phyloP scores from a whole-genome alignment of 2,329 filamentous ascomycete genomes.

The Beauveria scarabaeidicola region DNA sequence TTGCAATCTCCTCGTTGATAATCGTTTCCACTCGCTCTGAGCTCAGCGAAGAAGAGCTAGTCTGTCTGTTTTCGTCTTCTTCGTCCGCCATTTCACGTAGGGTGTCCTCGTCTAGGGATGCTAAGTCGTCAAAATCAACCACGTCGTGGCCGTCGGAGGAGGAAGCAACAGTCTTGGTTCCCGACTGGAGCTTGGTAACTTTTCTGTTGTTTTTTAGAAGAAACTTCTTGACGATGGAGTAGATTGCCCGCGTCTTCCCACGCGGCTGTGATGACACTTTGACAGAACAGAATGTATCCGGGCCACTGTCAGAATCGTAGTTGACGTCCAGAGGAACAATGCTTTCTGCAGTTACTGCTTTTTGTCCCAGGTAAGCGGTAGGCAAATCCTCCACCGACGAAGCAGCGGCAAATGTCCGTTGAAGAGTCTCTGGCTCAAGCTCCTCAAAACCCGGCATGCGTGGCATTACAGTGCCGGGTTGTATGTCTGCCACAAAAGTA shows the following conservation, averaged over 20 bases:
- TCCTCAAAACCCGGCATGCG: slow-evolving; percentile 8
- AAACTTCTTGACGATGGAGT: slow-evolving; percentile 31
- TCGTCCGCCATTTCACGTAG: slow-evolving; percentile 55
- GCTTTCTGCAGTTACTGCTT: slow-evolving; percentile 18
- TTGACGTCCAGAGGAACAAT: slow-evolving; percentile 12
- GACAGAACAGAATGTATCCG: background rate
- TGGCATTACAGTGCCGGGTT: slow-evolving; percentile 11
- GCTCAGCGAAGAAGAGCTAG: background rate
- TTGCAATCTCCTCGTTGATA: slow-evolving; percentile 45
- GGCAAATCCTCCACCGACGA: slow-evolving; percentile 11
- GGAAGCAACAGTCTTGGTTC: background rate
- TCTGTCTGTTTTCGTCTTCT: slow-evolving; percentile 25
- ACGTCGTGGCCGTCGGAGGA: slow-evolving; percentile 28
- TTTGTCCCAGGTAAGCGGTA: slow-evolving; percentile 29
- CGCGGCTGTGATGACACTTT: slow-evolving; percentile 22
- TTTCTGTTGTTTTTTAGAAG: slow-evolving; percentile 23
- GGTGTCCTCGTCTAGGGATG: slow-evolving; percentile 43
- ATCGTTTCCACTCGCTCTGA: slow-evolving; percentile 32
- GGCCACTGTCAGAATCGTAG: background rate
- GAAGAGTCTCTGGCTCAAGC: background rate
- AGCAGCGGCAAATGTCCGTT: background rate
- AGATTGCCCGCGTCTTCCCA: slow-evolving; percentile 36
- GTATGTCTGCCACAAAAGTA: slow-evolving; percentile 17
- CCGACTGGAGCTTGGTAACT: slow-evolving; percentile 10
- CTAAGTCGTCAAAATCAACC: slow-evolving; percentile 31